phyloP scores from a whole-genome alignment of 2,329 filamentous ascomycete genomes.

The Botrytis sinoallii region DNA sequence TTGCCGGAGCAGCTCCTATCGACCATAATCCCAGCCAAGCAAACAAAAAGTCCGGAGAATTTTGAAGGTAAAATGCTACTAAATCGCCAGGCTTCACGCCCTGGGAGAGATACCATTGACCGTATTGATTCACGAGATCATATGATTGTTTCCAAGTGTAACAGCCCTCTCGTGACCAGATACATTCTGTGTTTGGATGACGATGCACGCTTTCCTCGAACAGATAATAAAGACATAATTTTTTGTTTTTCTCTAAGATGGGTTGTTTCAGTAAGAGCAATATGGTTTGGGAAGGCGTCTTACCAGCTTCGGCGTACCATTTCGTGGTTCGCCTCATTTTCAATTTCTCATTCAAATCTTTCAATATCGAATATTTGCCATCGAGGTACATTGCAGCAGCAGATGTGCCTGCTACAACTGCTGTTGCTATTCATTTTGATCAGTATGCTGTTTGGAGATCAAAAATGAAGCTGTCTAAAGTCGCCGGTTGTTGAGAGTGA shows the following conservation, averaged over 20 bases:
- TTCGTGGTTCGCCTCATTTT: conserved; percentile 44
- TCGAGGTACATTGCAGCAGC: conserved; percentile 59
- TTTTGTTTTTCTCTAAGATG: conserved; percentile 41
- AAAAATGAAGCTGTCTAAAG: neutral
- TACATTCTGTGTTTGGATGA: conserved; percentile 52
- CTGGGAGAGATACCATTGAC: conserved; percentile 56
- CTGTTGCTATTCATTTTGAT: conserved; percentile 25
- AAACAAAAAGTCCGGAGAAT: conserved; percentile 65
- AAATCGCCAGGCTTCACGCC: conserved; percentile 59
- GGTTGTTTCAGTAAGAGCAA: neutral
- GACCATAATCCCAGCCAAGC: conserved; percentile 63
- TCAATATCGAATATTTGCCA: conserved; percentile 63
- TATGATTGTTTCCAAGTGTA: conserved; percentile 59
- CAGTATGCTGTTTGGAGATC: neutral
- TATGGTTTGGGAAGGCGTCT: conserved; percentile 23
- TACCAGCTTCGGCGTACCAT: conserved; percentile 49
- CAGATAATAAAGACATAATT: conserved; percentile 61
- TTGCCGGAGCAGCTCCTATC: conserved; percentile 65
- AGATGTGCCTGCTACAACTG: conserved; percentile 39
- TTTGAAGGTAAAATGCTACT: conserved; percentile 65
- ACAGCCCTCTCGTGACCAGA: conserved; percentile 64
- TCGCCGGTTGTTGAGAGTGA: neutral
- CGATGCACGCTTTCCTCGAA: conserved; percentile 56
- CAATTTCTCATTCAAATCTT: conserved; percentile 55
- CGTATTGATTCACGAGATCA: conserved; percentile 57